Base-by-base conservation (phyloP, 1,284 basidiomycete species). In the Flammula alnicola region DNA sequence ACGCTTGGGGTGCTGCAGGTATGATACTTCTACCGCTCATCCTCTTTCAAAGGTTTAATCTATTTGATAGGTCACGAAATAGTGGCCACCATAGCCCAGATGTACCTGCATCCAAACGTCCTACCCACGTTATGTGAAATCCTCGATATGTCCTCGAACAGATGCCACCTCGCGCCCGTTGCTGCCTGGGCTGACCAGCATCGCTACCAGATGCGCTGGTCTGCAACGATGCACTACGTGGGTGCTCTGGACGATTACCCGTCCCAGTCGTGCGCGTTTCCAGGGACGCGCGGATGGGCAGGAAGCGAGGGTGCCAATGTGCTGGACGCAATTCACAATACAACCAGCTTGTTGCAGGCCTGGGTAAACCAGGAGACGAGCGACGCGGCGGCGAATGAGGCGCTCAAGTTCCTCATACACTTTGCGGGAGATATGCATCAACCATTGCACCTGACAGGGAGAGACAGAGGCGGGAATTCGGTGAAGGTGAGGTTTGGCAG, bases 381-480 rank as follows among this genome's bases (percentile, higher is more conserved):
- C 55, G 61, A 56, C 22, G 56, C 39, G 8, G 54, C 54, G 17
- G 79, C 78, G 4, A 77, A 78, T 58, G 85, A 88, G 63, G 89
- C 93, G 1, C 75, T 96, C 62, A 90, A 92, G 64, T 97, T 96
- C 74, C 74, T 98, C 42, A 81, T 94, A 29, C 95, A 98, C 65
- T 94, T 93, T 56, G 54, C 95, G 7, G 95, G 95, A 0, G 95
- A 97, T 64, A 76, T 95, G 76, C 94, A 96, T 63, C 88, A 90
- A 79, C 94, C 94, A 7, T 74, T 97, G 42, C 95, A 98, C 67
- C 78, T 97, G 33, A 89, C 90, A 0, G 92, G 93, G 2, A 76
- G 92, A 12, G 85, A 91, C 55, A 78, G 88, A 25, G 94, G 95
- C 2, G 94, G 94, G 1, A 97, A 97, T 63, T 80, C 80, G 17